Evolutionary conservation across 1,139 yeast genomes (phyloP).

Genomic region (Taiozyma sp.): DNA sequence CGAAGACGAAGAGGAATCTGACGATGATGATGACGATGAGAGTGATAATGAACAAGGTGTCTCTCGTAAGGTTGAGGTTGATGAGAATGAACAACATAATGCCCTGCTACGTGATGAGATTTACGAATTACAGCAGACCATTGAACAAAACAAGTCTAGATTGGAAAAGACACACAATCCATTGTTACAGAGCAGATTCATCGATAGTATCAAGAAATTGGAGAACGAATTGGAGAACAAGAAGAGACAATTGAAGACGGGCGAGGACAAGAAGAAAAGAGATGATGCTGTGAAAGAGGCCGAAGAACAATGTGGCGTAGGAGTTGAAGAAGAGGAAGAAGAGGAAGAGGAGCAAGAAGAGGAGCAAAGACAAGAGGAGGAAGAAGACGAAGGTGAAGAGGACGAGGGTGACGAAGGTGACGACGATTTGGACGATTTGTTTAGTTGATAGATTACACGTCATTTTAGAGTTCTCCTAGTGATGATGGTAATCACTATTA

Average conservation of each 20-base stretch:
- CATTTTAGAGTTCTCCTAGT: no score
- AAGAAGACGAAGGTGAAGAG: constrained; percentile 27
- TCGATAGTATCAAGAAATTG: constrained; percentile 73
- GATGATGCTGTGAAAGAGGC: constrained; percentile 19
- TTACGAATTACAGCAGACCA: constrained; percentile 72
- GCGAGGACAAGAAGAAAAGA: constrained; percentile 28
- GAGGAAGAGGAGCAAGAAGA: constrained; percentile 27
- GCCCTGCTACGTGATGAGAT: constrained; percentile 83
- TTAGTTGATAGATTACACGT: constrained; percentile 1
- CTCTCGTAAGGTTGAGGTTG: constrained; percentile 28
- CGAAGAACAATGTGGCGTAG: constrained; percentile 8
- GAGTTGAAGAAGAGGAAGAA: constrained; percentile 23
- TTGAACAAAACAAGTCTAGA: constrained; percentile 69
- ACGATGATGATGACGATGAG: constrained; percentile 47
- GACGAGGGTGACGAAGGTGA: constrained; percentile 22
- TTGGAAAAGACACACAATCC: constrained; percentile 78
- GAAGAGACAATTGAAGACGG: constrained; percentile 55
- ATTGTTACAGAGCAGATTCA: constrained; percentile 81
- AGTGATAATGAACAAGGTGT: constrained; percentile 36
- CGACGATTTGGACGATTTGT: constrained; percentile 21
- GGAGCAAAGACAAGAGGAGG: constrained; percentile 28
- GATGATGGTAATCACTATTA: no score
- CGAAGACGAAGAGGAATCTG: constrained; percentile 45
- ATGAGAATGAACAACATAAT: constrained; percentile 52
- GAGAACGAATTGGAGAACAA: constrained; percentile 81